These are phyloP conservation scores for Hymenoscyphus infarciens DNA, from an alignment of 2,329 filamentous ascomycete genomes.

Conservation along the genomic window DNA sequence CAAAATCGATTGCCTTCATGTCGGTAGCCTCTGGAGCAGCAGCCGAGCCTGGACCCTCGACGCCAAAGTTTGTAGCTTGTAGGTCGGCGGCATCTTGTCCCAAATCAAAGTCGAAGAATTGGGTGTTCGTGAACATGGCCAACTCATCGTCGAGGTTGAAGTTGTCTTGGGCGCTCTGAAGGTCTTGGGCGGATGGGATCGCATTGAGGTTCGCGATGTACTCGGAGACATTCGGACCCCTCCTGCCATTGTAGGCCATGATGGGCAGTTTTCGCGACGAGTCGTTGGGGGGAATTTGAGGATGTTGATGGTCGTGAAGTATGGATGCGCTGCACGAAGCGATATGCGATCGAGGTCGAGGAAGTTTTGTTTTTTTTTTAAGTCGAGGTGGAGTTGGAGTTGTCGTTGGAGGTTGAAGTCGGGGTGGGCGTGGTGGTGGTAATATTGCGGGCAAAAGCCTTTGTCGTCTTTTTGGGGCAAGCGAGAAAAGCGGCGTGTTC, in stretches of 20 bases:
- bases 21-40: constrained; percentile 35
- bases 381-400: background rate
- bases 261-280: constrained; percentile 4
- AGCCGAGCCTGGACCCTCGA: constrained; percentile 2
- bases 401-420: background rate
- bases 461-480: background rate
- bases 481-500: background rate
- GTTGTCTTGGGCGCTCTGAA: constrained; percentile 48
- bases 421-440: background rate
- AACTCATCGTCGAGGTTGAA: constrained; percentile 69
- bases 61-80: constrained; percentile 37
- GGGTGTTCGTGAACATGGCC: constrained; percentile 76
- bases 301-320: background rate
- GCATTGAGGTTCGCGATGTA: constrained; percentile 85
- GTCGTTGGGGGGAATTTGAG: background rate
- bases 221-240: constrained; percentile 82
- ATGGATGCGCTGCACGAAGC: background rate
- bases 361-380: too few species aligned
- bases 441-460: background rate
- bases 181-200: constrained; percentile 60
- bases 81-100: constrained; percentile 57
- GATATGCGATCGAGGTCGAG: background rate
- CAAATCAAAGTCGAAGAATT: constrained; percentile 76
- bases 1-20: constrained; percentile 48
- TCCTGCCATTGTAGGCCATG: constrained; percentile 70